Percentiles rank a stretch among this genome's conserved stretches.
These are phyloP conservation scores for Chlorencoelia australis DNA, from an alignment of 2,329 filamentous ascomycete species.

Conservation along the genomic window DNA sequence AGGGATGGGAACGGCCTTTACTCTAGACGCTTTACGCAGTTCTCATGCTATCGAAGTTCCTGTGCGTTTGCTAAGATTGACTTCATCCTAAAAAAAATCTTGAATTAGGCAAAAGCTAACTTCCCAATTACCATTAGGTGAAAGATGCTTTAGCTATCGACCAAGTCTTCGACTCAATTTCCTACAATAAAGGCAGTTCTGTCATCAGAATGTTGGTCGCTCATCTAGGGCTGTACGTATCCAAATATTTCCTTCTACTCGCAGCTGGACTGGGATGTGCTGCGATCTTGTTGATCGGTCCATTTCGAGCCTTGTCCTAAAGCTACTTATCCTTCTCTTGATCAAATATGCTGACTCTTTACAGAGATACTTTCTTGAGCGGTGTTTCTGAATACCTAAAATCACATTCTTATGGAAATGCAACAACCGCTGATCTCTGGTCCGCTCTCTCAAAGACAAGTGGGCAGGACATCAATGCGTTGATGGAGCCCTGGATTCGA, in stretches of 20 bases:
- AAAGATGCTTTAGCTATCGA: constrained; percentile 91
- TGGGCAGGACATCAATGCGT: constrained; percentile 70
- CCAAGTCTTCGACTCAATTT: constrained; percentile 96
- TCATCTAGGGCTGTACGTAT: constrained; percentile 79
- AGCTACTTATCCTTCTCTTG: no score
- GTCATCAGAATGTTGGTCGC: constrained; percentile 93
- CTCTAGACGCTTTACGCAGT: constrained; percentile 78
- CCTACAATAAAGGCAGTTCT: constrained; percentile 92
- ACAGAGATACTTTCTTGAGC: constrained; percentile 78
- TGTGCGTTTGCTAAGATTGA: no score
- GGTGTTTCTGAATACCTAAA: constrained; percentile 87
- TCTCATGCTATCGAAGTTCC: constrained; percentile 96
- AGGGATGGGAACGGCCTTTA: constrained; percentile 83
- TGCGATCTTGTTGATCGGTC: no score
- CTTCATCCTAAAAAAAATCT: no score
- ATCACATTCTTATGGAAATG: constrained; percentile 78
- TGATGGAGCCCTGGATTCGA: constrained; percentile 93
- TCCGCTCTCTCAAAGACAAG: constrained; percentile 77
- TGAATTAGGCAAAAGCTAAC: no score
- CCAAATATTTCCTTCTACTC: no score
- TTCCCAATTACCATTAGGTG: no score
- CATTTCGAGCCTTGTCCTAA: no score
- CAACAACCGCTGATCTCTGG: constrained; percentile 88
- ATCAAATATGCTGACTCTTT: no score
- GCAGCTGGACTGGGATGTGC: no score